phyloP scores from a whole-genome alignment of 164 flowering plant species.

The Amborella trichopoda region DNA sequence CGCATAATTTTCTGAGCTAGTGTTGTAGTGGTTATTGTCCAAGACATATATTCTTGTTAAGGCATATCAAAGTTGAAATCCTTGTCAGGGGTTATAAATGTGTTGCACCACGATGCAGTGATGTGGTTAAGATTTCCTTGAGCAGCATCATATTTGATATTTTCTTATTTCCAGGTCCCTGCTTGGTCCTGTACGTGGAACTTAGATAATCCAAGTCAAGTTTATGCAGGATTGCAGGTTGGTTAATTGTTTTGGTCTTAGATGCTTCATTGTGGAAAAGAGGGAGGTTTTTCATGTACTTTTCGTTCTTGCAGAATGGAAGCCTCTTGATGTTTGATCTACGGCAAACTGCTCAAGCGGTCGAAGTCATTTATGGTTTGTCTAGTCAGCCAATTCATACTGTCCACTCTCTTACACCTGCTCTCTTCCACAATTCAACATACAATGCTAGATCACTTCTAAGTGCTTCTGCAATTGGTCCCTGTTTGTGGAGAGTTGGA shows the following conservation, averaged over 20 bases:
- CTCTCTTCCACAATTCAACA: constrained; percentile 10
- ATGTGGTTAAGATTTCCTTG: not conserved
- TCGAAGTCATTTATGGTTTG: constrained; percentile 44
- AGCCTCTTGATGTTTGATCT: constrained; percentile 64
- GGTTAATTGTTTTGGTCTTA: not conserved
- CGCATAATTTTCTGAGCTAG: no score
- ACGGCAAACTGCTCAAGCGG: constrained; percentile 54
- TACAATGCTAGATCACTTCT: constrained; percentile 30
- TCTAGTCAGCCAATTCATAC: constrained; percentile 63
- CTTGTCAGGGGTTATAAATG: no score
- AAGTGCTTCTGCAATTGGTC: constrained; percentile 70
- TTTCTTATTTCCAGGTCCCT: constrained; percentile 36
- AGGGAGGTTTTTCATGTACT: not conserved
- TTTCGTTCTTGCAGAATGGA: constrained; percentile 57
- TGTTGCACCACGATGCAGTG: no score
- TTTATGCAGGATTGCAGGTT: constrained; percentile 90
- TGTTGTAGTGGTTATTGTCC: no score
- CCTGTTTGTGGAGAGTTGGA: constrained; percentile 51
- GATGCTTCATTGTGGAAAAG: not conserved
- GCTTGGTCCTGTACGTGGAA: constrained; percentile 99
- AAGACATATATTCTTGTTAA: no score
- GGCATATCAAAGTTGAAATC: no score
- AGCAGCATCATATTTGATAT: not conserved
- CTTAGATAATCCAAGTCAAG: constrained; percentile 35
- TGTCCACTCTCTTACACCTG: constrained; percentile 36